Conservation (phyloP, 495 filamentous ascomycete species). For the Penicillium alfredii region DNA sequence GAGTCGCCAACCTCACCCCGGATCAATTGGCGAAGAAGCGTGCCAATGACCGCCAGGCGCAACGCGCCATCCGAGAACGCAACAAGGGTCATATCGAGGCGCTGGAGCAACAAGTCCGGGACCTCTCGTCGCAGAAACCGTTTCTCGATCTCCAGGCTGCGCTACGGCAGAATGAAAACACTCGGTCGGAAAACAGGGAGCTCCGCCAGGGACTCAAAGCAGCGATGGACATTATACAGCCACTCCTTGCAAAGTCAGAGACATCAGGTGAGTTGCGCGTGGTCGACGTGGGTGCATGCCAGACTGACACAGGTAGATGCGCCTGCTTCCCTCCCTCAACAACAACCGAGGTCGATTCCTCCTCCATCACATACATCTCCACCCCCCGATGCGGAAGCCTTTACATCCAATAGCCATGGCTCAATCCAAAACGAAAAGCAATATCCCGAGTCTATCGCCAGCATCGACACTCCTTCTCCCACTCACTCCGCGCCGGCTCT, state of each 20-base stretch:
- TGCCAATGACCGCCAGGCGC: constrained; percentile 84
- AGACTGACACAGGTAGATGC: constrained; percentile 14
- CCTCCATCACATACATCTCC: constrained; percentile 21
- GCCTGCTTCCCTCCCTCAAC: constrained; percentile 9
- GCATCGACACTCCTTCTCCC: constrained; percentile 32
- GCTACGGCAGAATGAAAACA: constrained; percentile 60
- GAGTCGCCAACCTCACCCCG: constrained; percentile 67
- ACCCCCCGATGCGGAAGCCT: constrained; percentile 19
- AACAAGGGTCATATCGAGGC: constrained; percentile 76
- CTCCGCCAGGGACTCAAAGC: constrained; percentile 56
- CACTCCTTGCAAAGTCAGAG: constrained; percentile 41
- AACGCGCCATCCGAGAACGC: constrained; percentile 76
- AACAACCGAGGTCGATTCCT: constrained; percentile 17
- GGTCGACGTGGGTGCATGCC: background rate
- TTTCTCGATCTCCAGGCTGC: constrained; percentile 71
- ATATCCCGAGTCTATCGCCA: constrained; percentile 30
- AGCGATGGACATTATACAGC: constrained; percentile 60
- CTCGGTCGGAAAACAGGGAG: constrained; percentile 65
- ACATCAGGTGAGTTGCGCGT: constrained; percentile 17
- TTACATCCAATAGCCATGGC: constrained; percentile 14
- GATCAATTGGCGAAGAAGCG: constrained; percentile 72
- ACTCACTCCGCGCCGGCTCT: constrained; percentile 29
- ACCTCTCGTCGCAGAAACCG: constrained; percentile 68
- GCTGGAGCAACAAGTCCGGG: constrained; percentile 64
- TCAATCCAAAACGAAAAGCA: constrained; percentile 15